Evolutionary conservation across 2,329 filamentous ascomycete genomes (phyloP).

Genomic region (Cadophora malorum): DNA sequence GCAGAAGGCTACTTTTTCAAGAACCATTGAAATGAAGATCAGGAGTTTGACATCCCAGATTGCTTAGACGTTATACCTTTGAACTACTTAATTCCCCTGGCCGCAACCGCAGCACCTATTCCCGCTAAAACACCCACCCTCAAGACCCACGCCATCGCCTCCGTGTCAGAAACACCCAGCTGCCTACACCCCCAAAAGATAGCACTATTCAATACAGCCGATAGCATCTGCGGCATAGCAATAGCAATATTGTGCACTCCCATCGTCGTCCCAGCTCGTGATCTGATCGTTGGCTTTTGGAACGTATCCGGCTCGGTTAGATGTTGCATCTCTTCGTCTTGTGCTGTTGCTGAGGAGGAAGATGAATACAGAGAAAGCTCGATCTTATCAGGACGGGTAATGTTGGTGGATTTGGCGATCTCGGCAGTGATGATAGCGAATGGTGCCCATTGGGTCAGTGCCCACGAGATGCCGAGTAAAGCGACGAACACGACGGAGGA

Average conservation of each 20-base stretch:
- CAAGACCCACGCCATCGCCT: slow-evolving; percentile 23
- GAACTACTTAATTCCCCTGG: not conserved
- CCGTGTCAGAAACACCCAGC: slow-evolving; percentile 1
- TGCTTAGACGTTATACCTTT: too few species aligned
- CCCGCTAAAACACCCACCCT: slow-evolving; percentile 22
- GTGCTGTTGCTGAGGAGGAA: not conserved
- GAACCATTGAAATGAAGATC: not conserved
- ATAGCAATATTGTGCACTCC: slow-evolving; percentile 33
- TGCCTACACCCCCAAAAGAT: slow-evolving; percentile 21
- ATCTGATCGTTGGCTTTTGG: not conserved
- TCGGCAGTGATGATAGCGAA: slow-evolving; percentile 43
- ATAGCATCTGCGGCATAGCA: slow-evolving; percentile 28
- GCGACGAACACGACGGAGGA: slow-evolving; percentile 26
- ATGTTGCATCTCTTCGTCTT: not conserved
- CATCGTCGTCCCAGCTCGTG: slow-evolving; percentile 19
- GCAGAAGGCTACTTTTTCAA: not conserved
- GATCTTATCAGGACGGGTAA: not conserved
- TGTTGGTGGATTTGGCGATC: slow-evolving; percentile 9
- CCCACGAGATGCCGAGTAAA: slow-evolving; percentile 42
- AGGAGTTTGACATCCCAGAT: too few species aligned
- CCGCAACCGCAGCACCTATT: slow-evolving; percentile 14
- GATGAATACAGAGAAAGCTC: not conserved
- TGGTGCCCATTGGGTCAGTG: slow-evolving; percentile 44
- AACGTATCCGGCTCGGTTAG: not conserved
- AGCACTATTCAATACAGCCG: slow-evolving; percentile 22